phyloP scores from a whole-genome alignment of 208 protist genomes.

The Strigomonas culicis region DNA sequence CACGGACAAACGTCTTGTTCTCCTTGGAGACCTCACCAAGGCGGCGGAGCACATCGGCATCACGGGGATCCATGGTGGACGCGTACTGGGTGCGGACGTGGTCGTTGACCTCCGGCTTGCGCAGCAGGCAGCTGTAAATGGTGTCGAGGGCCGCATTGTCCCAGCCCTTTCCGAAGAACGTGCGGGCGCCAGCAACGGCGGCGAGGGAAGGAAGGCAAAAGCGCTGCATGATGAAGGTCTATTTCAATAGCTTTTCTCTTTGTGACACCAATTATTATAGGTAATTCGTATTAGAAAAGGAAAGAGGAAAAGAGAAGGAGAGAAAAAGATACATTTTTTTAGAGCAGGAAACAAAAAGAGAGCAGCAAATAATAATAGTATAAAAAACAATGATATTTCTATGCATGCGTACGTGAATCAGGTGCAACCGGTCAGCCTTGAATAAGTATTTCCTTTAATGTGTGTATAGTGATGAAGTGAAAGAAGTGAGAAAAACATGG shows the following conservation, averaged over 20 bases:
- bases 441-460: too few species aligned
- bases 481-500: too few species aligned
- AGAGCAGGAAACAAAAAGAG: not conserved
- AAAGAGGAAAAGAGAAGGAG: conserved; percentile 16
- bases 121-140: conserved; percentile 82
- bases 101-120: conserved; percentile 87
- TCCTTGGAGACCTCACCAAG: conserved; percentile 80
- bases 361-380: not conserved
- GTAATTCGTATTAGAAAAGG: not conserved
- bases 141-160: conserved; percentile 87
- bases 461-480: too few species aligned
- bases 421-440: too few species aligned
- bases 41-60: conserved; percentile 76
- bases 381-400: not conserved
- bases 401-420: too few species aligned
- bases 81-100: conserved; percentile 75
- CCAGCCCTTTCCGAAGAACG: conserved; percentile 90
- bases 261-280: not conserved
- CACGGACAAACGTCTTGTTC: conserved; percentile 84
- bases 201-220: conserved; percentile 55
- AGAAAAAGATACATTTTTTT: conserved; percentile 10
- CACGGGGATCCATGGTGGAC: conserved; percentile 84
- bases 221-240: conserved; percentile 57
- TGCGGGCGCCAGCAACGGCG: conserved; percentile 40
- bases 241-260: conserved; percentile 9